Conservation (phyloP, 2,329 filamentous ascomycete genomes). For the Fusarium brachygibbosum region DNA sequence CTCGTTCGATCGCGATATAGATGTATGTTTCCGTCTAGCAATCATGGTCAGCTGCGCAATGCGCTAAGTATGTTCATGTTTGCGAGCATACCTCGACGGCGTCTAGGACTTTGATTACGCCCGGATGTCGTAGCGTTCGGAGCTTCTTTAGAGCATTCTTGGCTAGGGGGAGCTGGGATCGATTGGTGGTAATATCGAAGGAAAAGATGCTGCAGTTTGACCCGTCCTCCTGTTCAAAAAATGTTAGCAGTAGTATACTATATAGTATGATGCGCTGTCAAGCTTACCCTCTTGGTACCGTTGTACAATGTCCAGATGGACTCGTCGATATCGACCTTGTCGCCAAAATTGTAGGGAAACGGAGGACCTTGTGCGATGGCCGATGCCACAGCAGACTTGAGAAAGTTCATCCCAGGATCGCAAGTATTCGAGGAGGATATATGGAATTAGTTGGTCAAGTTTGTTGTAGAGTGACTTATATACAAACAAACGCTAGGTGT, state of each 20-base stretch:
- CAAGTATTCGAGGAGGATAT: neutral
- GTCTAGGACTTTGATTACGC: constrained; percentile 93
- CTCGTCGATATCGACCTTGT: constrained; percentile 90
- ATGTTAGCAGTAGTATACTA: neutral
- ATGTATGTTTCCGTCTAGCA: constrained; percentile 89
- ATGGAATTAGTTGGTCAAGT: neutral
- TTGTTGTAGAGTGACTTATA: constrained; percentile 4
- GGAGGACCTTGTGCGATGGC: constrained; percentile 95
- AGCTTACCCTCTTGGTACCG: constrained; percentile 84
- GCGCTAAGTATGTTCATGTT: neutral
- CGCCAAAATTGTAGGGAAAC: constrained; percentile 93
- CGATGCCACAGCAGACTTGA: constrained; percentile 97
- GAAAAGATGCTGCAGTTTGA: constrained; percentile 97
- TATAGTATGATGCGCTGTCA: neutral
- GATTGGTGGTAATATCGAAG: constrained; percentile 88
- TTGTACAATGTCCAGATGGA: constrained; percentile 98
- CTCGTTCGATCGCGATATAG: constrained; percentile 93
- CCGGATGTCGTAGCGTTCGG: constrained; percentile 91
- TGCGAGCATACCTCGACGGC: constrained; percentile 81
- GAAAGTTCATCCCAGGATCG: constrained; percentile 82
- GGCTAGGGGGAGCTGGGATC: constrained; percentile 84
- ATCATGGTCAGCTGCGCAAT: constrained; percentile 44
- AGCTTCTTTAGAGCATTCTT: constrained; percentile 95
- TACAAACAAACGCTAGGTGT: constrained; percentile 7
- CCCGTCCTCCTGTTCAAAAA: constrained; percentile 79